These are phyloP conservation scores for Thelephora terrestris DNA, from an alignment of 1,284 basidiomycete species.

Conservation along the genomic window DNA sequence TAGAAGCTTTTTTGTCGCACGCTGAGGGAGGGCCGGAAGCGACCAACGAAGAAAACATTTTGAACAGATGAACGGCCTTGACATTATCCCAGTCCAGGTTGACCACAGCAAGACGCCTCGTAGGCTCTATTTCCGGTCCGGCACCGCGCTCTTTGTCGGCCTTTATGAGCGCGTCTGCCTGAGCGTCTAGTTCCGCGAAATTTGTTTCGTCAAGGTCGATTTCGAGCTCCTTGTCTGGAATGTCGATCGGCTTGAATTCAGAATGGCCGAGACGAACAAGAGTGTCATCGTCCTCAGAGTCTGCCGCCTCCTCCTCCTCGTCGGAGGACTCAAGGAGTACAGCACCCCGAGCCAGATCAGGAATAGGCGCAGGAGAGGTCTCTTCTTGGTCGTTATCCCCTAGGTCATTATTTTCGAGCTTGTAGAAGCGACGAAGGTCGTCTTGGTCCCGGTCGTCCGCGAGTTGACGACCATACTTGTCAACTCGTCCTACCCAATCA, in stretches of 20 bases:
- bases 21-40: neutral
- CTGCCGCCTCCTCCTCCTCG: constrained; percentile 48
- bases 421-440: constrained; percentile 77
- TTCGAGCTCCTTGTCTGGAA: constrained; percentile 42
- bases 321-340: constrained; percentile 84
- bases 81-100: constrained; percentile 99
- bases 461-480: constrained; percentile 87
- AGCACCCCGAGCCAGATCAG: constrained; percentile 89
- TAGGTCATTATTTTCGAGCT: constrained; percentile 41
- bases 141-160: constrained; percentile 23
- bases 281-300: constrained; percentile 35
- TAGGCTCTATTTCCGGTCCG: constrained; percentile 33
- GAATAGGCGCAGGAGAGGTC: constrained; percentile 24
- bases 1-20: constrained; percentile 11
- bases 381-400: constrained; percentile 26
- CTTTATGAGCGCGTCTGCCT: constrained; percentile 52
- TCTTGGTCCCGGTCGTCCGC: constrained; percentile 62
- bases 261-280: constrained; percentile 42
- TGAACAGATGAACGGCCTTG: constrained; percentile 83
- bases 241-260: constrained; percentile 28
- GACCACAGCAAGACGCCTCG: constrained; percentile 79
- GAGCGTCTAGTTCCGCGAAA: constrained; percentile 63
- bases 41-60: constrained; percentile 86
- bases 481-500: constrained; percentile 48
- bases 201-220: constrained; percentile 74